These are phyloP conservation scores for Neurospora crassa DNA, from an alignment of 2,329 filamentous ascomycete species.

Conservation along the genomic window DNA sequence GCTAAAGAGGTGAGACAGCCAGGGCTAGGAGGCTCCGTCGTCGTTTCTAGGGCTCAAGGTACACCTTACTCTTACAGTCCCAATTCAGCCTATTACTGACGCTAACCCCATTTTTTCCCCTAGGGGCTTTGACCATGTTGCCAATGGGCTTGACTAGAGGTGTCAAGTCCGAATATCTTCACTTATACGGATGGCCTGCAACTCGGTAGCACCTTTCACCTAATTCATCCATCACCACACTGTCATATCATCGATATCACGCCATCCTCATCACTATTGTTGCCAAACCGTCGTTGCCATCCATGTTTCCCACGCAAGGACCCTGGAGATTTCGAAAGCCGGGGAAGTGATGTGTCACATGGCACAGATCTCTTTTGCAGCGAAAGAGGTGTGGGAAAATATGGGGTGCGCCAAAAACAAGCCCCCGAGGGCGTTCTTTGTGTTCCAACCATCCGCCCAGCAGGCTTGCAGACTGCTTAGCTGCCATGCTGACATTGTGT, in stretches of 20 bases:
- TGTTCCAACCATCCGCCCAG: slow-evolving; percentile 12
- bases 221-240: neutral
- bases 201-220: neutral
- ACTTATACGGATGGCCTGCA: neutral
- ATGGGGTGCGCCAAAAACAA: slow-evolving; percentile 22
- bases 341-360: slow-evolving; percentile 35
- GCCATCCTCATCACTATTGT: neutral
- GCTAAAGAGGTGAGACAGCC: neutral
- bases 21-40: neutral
- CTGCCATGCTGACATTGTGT: slow-evolving; percentile 3
- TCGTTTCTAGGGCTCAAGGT: neutral
- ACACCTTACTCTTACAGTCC: neutral
- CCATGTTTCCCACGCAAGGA: slow-evolving; percentile 2
- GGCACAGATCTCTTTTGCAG: slow-evolving; percentile 38
- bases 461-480: slow-evolving; percentile 10
- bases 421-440: slow-evolving; percentile 19
- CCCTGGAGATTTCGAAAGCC: slow-evolving; percentile 19
- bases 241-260: neutral
- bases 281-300: neutral
- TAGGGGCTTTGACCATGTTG: neutral
- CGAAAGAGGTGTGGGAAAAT: slow-evolving; percentile 21
- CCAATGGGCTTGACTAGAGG: neutral
- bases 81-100: neutral
- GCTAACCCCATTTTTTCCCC: neutral
- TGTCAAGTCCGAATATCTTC: neutral